These are phyloP conservation scores for Chloris gayana DNA, from an alignment of 176 grass and related monocot genomes.

Conservation along the genomic window DNA sequence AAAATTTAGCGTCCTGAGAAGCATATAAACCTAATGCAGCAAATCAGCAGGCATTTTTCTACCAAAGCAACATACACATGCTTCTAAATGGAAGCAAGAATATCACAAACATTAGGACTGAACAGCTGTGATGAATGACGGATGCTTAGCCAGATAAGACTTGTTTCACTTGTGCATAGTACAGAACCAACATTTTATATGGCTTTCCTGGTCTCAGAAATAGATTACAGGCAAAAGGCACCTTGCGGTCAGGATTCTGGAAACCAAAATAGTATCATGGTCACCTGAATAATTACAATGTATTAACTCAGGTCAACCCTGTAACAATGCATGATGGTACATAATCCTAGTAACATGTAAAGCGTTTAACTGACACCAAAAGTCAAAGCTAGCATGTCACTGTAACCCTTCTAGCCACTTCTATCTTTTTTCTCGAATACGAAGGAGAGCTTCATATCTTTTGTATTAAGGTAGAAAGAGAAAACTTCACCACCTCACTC, in stretches of 20 bases:
- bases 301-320: background rate
- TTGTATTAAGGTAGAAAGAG: no score
- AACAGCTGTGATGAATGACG: background rate
- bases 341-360: background rate
- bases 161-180: background rate
- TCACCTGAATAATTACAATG: background rate
- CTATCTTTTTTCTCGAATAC: no score
- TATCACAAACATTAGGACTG: background rate
- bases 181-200: conserved; percentile 9
- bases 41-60: background rate
- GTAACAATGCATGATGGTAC: background rate
- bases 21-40: background rate
- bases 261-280: conserved; percentile 16
- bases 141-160: background rate
- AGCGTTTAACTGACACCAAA: conserved; percentile 10
- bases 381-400: background rate
- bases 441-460: no score
- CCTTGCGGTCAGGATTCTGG: conserved; percentile 4
- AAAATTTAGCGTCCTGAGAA: conserved; percentile 2
- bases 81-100: conserved; percentile 32
- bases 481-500: no score
- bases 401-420: background rate
- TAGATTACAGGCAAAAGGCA: background rate
- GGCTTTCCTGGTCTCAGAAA: background rate
- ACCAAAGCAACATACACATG: background rate